Conservation (phyloP, 257 asterid genomes). For the Nemophila menziesii region DNA sequence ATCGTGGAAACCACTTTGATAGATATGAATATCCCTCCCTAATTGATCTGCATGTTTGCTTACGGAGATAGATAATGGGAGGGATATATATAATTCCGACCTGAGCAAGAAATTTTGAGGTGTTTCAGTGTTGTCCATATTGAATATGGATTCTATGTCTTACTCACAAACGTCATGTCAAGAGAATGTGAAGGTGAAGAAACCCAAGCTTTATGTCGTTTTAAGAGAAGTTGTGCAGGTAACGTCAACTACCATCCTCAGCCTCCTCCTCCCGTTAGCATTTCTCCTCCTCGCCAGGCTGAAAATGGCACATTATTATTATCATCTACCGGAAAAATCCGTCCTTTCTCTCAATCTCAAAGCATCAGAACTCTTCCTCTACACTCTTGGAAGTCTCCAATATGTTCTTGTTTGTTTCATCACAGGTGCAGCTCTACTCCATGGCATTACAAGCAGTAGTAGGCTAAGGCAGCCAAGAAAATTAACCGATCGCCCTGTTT, state of each 20-base stretch:
- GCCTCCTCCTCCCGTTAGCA: constrained; percentile 74
- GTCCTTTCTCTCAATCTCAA: constrained; percentile 8
- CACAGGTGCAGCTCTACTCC: constrained; percentile 31
- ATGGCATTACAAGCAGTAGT: constrained; percentile 21
- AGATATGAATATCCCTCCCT: too few relatives aligned
- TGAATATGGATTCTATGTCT: not conserved
- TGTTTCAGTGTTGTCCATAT: too few relatives aligned
- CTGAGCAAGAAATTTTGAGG: too few relatives aligned
- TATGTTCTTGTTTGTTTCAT: constrained; percentile 31
- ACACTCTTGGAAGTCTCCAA: constrained; percentile 28
- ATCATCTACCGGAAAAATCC: constrained; percentile 28
- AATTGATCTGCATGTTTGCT: too few relatives aligned
- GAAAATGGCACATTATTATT: constrained; percentile 37
- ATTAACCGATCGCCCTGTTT: constrained; percentile 7
- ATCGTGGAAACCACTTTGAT: too few relatives aligned
- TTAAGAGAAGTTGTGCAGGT: constrained; percentile 32
- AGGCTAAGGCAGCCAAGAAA: not conserved
- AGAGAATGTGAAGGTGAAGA: not conserved
- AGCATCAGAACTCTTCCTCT: constrained; percentile 21
- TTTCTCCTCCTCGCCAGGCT: constrained; percentile 61
- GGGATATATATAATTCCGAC: too few relatives aligned
- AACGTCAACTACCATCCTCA: constrained; percentile 44
- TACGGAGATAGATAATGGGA: too few relatives aligned
- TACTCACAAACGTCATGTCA: not conserved
- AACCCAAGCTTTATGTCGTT: not conserved